These are phyloP conservation scores for Phragmites australis DNA, from an alignment of 176 grass and related monocot species.

Conservation along the genomic window DNA sequence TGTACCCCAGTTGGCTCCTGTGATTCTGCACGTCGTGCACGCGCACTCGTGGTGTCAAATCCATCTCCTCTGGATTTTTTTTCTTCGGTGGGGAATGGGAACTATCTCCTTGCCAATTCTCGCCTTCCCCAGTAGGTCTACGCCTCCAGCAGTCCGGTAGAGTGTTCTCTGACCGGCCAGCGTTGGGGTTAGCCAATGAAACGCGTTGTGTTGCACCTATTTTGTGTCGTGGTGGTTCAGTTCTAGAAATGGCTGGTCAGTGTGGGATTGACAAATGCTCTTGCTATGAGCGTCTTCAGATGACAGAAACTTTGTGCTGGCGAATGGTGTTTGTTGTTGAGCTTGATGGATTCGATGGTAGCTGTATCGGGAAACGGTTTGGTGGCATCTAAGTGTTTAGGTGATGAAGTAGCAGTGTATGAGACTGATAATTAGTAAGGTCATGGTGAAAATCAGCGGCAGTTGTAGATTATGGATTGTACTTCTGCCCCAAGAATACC, in stretches of 20 bases:
- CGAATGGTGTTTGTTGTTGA: neutral
- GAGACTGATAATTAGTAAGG: neutral
- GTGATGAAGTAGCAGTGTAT: neutral
- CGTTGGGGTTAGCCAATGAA: no score
- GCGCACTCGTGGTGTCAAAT: neutral
- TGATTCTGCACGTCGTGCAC: no score
- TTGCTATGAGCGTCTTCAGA: neutral
- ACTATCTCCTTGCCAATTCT: no score
- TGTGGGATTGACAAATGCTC: neutral
- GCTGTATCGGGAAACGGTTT: neutral
- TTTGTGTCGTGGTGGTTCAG: neutral
- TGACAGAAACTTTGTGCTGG: neutral
- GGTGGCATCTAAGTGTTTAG: conserved; percentile 1
- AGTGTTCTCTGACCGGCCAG: no score
- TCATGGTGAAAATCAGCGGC: neutral
- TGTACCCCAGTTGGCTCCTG: no score
- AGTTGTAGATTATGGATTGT: no score
- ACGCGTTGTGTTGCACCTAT: no score
- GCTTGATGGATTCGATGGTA: neutral
- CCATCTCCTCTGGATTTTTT: neutral
- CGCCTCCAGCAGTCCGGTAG: no score
- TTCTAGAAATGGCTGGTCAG: neutral
- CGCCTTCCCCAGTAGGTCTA: no score
- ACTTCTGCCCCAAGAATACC: no score
- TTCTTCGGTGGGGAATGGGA: no score